These are phyloP conservation scores for Micractinium sp. DNA, from an alignment of 139 green algal genomes.

Conservation along the genomic window DNA sequence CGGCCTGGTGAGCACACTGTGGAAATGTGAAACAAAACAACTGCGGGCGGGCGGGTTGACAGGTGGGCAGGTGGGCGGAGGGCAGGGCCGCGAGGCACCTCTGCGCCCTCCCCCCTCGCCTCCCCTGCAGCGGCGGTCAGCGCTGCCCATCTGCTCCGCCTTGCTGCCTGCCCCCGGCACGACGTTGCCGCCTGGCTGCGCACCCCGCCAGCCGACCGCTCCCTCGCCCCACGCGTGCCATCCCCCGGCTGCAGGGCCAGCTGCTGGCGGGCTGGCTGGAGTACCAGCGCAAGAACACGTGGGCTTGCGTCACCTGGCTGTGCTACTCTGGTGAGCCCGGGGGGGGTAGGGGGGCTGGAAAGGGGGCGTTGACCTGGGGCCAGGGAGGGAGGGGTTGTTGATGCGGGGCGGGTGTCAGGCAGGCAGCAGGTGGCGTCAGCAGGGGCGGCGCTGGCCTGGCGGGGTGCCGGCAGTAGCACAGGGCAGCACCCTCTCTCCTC, in stretches of 20 bases:
- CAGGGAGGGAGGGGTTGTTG: too few species aligned
- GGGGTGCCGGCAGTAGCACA: too few species aligned
- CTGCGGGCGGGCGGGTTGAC: too few species aligned
- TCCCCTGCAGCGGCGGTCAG: background rate
- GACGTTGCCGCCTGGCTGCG: background rate
- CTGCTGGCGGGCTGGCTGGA: constrained; percentile 15
- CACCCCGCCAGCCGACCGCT: background rate
- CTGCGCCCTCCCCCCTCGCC: background rate
- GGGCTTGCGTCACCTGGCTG: constrained; percentile 18
- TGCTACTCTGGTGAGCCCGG: constrained; percentile 3
- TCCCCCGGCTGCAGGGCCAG: background rate
- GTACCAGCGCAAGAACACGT: constrained; percentile 26
- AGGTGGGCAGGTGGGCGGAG: background rate
- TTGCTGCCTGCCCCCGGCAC: background rate
- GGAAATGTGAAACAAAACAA: too few species aligned
- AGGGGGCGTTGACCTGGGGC: too few species aligned
- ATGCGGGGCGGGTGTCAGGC: too few species aligned
- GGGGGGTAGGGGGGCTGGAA: too few species aligned
- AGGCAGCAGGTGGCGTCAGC: too few species aligned
- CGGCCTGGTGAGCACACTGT: background rate
- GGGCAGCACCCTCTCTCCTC: too few species aligned
- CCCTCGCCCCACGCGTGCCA: too few species aligned
- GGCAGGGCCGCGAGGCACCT: background rate
- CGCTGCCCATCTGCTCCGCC: too few species aligned
- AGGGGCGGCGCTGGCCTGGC: too few species aligned